phyloP scores from a whole-genome alignment of 179 eudicot genomes.

The Spinacia oleracea region DNA sequence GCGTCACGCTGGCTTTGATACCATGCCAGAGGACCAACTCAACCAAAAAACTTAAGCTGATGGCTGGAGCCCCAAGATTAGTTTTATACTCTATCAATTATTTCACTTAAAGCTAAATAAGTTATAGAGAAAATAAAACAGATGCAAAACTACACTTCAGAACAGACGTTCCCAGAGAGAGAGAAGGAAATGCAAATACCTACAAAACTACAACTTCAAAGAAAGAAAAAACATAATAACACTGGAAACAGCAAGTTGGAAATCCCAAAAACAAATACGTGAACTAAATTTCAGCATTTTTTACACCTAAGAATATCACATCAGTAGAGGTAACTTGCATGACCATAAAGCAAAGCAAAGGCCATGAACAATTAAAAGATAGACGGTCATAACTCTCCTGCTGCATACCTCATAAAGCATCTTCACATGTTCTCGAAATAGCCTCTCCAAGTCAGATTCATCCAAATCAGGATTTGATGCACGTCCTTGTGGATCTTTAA shows the following conservation, averaged over 20 bases:
- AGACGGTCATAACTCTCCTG: background rate
- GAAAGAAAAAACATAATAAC: background rate
- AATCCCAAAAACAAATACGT: background rate
- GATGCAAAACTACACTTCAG: background rate
- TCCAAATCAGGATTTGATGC: slow-evolving; percentile 75
- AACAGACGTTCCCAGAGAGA: no score
- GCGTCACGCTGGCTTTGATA: no score
- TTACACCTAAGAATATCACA: background rate
- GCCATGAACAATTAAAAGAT: background rate
- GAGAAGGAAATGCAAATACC: background rate
- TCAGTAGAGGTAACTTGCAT: background rate
- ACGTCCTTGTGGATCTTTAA: slow-evolving; percentile 98
- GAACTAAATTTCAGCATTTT: background rate
- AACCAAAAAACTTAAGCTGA: no score
- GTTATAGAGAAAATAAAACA: background rate
- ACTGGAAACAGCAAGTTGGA: background rate
- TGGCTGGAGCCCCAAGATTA: no score
- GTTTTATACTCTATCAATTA: no score
- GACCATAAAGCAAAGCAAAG: background rate
- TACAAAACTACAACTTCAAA: background rate
- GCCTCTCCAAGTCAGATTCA: slow-evolving; percentile 84
- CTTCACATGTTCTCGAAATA: slow-evolving; percentile 90
- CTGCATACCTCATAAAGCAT: slow-evolving; percentile 76
- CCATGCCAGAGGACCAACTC: no score
- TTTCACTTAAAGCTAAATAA: no score